A percentile compares a stretch with the other conserved stretches of the same genome.
Conservation (phyloP, 192 early-diverging fungal genomes). For the Helicostylum pulchrum region DNA sequence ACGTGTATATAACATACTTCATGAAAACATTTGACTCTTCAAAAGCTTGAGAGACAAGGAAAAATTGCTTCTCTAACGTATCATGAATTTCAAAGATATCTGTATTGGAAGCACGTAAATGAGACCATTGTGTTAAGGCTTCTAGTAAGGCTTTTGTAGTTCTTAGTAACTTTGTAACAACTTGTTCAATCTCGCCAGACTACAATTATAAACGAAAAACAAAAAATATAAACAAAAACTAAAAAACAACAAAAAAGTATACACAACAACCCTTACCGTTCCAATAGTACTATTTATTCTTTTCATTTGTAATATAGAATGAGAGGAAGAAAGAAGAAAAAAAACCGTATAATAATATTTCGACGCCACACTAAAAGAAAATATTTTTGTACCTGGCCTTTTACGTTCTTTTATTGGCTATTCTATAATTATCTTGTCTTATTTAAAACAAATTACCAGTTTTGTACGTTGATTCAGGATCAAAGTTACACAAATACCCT, state of each 20-base stretch:
- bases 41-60: slow-evolving; percentile 23
- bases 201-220: background rate
- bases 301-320: slow-evolving; percentile 5
- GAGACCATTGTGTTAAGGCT: slow-evolving; percentile 30
- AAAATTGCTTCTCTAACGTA: slow-evolving; percentile 28
- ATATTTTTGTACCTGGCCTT: background rate
- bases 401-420: background rate
- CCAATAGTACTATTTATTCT: slow-evolving; percentile 1
- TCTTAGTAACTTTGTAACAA: slow-evolving; percentile 28
- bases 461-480: background rate
- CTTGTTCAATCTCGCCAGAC: slow-evolving; percentile 34
- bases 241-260: too few relatives aligned
- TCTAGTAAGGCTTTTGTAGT: slow-evolving; percentile 32
- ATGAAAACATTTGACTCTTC: slow-evolving; percentile 28
- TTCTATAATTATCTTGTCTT: background rate
- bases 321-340: slow-evolving; percentile 5
- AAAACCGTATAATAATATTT: background rate
- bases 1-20: slow-evolving; percentile 18
- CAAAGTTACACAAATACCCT: background rate
- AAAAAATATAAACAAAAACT: background rate
- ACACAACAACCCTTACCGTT: background rate
- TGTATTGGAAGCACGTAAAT: background rate
- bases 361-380: background rate
- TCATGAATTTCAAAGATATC: slow-evolving; percentile 31
- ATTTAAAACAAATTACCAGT: background rate